phyloP scores from a whole-genome alignment of 208 protist genomes.

The Porcisia deanei region DNA sequence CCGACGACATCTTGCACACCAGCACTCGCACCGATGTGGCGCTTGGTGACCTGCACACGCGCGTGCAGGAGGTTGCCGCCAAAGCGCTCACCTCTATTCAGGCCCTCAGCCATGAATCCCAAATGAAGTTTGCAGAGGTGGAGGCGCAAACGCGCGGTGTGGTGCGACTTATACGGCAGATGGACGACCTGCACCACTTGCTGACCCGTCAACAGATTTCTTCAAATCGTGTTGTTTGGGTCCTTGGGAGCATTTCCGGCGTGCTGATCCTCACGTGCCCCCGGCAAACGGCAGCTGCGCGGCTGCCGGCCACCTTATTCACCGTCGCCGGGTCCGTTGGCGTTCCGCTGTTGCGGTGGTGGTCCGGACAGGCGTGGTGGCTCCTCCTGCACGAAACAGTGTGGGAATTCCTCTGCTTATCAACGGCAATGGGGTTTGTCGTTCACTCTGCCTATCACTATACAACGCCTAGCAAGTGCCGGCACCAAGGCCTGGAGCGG shows the following conservation, averaged over 20 bases:
- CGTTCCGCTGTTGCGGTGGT: constrained; percentile 37
- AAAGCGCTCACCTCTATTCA: constrained; percentile 35
- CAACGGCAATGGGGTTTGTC: constrained; percentile 20
- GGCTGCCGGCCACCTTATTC: constrained; percentile 48
- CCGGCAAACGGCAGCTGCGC: constrained; percentile 47
- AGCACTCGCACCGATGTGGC: constrained; percentile 27
- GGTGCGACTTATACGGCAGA: constrained; percentile 40
- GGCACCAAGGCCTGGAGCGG: constrained; percentile 35
- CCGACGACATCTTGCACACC: constrained; percentile 22
- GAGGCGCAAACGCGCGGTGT: constrained; percentile 57
- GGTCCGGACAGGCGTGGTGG: constrained; percentile 5
- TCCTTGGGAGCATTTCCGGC: constrained; percentile 14
- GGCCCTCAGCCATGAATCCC: constrained; percentile 33
- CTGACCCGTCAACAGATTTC: constrained; percentile 40
- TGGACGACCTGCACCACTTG: constrained; percentile 49
- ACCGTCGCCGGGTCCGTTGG: constrained; percentile 33
- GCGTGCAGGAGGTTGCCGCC: constrained; percentile 31
- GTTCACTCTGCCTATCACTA: constrained; percentile 28
- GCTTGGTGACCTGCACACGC: constrained; percentile 27
- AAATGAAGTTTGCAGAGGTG: constrained; percentile 41
- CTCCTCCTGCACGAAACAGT: constrained; percentile 11
- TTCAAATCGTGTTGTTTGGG: constrained; percentile 24
- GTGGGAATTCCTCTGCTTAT: constrained; percentile 32
- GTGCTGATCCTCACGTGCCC: constrained; percentile 46
- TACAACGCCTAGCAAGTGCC: constrained; percentile 17